Evolutionary conservation across 805 yeast genomes (phyloP).

Genomic region (Wickerhamiella brachini): DNA sequence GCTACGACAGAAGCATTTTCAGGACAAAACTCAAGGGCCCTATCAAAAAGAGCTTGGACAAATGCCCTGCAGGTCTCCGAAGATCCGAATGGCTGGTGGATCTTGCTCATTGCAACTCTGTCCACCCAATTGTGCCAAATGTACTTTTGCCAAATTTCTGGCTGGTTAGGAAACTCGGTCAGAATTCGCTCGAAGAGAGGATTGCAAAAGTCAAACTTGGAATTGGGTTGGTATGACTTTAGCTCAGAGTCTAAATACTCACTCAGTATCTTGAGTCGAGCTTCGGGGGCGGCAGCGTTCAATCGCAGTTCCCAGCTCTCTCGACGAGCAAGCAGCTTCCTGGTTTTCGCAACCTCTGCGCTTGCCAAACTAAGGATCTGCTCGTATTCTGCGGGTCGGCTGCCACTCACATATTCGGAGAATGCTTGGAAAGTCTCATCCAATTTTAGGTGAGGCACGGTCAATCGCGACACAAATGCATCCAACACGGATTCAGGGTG

Average conservation of each 20-base stretch:
- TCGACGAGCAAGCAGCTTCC: not conserved
- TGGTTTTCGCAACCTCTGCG: not conserved
- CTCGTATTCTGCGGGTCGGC: not conserved
- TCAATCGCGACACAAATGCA: not conserved
- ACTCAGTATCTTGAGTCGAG: not conserved
- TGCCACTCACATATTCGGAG: not conserved
- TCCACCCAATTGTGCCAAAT: not conserved
- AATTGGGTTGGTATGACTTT: not conserved
- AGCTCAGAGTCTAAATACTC: not conserved
- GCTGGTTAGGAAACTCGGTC: not conserved
- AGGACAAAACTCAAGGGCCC: not conserved
- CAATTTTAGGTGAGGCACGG: not conserved
- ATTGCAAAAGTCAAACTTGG: not conserved
- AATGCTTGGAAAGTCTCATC: not conserved
- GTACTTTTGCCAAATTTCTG: not conserved
- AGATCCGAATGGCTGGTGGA: not conserved
- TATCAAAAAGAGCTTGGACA: not conserved
- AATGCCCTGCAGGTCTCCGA: not conserved
- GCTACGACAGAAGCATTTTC: not conserved
- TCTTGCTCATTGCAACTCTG: not conserved
- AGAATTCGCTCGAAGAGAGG: not conserved
- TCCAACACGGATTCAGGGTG: not conserved
- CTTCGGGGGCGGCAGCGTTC: not conserved
- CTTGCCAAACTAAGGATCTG: not conserved
- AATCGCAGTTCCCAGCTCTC: slow-evolving; percentile 3